A percentile compares a stretch with the other conserved stretches of the same genome.
phyloP scores from a whole-genome alignment of 2,329 filamentous ascomycete genomes.

The Epichloe aotearoae region DNA sequence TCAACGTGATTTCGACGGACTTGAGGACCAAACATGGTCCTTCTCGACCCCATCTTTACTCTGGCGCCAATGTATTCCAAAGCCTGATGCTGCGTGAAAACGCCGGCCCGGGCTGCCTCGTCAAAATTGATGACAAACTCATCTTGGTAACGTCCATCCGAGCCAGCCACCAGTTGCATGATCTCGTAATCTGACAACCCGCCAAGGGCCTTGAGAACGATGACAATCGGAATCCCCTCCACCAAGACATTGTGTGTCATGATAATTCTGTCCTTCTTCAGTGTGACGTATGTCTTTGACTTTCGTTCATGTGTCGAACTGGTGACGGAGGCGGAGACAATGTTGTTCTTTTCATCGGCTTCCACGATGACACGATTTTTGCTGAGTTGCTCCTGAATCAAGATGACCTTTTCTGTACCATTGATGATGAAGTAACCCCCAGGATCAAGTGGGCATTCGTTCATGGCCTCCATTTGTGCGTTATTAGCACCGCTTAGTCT shows the following conservation, averaged over 20 bases:
- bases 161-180: conserved; percentile 75
- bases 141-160: conserved; percentile 81
- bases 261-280: conserved; percentile 86
- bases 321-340: conserved; percentile 91
- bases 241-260: conserved; percentile 86
- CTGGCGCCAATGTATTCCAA: conserved; percentile 81
- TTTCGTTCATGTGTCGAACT: conserved; percentile 97
- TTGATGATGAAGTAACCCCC: conserved; percentile 99
- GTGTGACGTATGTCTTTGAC: conserved; percentile 89
- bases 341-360: conserved; percentile 77
- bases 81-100: conserved; percentile 90
- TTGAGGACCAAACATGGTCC: conserved; percentile 38
- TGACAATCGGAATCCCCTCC: conserved; percentile 89
- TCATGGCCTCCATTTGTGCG: conserved; percentile 77
- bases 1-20: conserved; percentile 69
- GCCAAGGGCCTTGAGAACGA: conserved; percentile 85
- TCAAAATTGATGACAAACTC: conserved; percentile 94
- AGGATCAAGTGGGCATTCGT: conserved; percentile 90
- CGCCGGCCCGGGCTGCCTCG: conserved; percentile 67
- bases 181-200: conserved; percentile 94
- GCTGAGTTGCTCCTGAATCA: conserved; percentile 96
- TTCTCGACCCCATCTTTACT: conserved; percentile 73
- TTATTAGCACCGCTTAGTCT: conserved; percentile 74
- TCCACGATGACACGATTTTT: conserved; percentile 99
- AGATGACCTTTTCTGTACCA: conserved; percentile 95